A percentile compares a stretch with the other conserved stretches of the same genome.
Evolutionary conservation across 202 grass and related monocot species (phyloP).

Genomic region (Panicum virgatum): DNA sequence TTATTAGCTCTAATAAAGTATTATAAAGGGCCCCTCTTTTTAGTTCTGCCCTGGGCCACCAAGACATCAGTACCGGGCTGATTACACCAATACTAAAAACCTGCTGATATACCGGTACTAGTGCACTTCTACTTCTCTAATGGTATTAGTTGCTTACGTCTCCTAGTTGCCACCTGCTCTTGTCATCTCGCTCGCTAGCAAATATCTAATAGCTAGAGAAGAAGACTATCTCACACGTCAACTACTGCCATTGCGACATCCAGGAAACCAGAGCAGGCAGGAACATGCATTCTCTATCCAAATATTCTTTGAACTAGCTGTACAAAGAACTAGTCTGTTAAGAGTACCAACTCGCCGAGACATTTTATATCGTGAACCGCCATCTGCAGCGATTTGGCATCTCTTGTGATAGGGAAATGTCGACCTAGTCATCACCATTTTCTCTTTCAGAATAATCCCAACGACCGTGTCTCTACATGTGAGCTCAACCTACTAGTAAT

Average conservation of each 20-base stretch:
- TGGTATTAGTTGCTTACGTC: too few species aligned
- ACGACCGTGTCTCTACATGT: not conserved
- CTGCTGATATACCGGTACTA: not conserved
- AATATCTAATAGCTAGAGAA: not conserved
- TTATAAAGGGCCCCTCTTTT: too few species aligned
- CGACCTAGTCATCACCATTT: not conserved
- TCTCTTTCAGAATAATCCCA: not conserved
- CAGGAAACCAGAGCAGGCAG: not conserved
- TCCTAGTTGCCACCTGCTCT: constrained; percentile 17
- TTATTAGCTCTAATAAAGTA: too few species aligned
- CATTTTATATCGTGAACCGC: constrained; percentile 17
- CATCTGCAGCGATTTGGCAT: constrained; percentile 19
- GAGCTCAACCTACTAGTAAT: constrained; percentile 16
- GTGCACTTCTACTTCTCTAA: not conserved
- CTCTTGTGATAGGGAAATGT: not conserved
- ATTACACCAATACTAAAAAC: not conserved
- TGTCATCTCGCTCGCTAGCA: not conserved
- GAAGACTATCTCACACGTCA: constrained; percentile 17
- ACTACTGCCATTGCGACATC: not conserved
- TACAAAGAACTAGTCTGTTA: too few species aligned
- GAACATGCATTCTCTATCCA: not conserved
- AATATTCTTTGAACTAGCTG: constrained; percentile 14
- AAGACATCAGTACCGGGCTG: too few species aligned
- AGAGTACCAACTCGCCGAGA: not conserved
- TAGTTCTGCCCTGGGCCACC: too few species aligned